Evolutionary conservation across 106 monocot species (phyloP), one percentile per base, ranked within the genome.

Genomic region (Allium fistulosum): DNA sequence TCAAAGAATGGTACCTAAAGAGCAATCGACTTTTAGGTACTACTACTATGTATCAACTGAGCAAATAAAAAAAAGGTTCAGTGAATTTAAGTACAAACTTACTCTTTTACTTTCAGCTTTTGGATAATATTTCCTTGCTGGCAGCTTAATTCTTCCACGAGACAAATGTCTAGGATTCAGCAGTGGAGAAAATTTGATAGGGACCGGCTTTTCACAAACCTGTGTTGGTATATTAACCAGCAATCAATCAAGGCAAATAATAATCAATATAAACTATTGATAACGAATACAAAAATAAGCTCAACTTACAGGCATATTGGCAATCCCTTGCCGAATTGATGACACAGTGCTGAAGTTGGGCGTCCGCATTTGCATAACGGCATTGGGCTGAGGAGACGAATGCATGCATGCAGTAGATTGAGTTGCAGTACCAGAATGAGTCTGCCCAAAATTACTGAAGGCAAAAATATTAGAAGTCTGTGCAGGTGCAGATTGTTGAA

Each of bases 371-470:
- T 63, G 46, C 46, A 10, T 8, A 63, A 46, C 22, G 22, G 22
- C 22, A 22, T 22, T 22, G 22, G 22, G 22, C 22, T 22, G 22
- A 1, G 22, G 22, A 22, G 22, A 22, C 1, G 22, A 22, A 22
- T 22, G 22, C 22, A 22, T 37, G 63, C 37, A 47, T 63, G 28
- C 45, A 45, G 26, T 28, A 45, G 10, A 26, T 28, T 45, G 10
- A 45, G 61, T 9, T 28, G 27, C 22, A 28, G 17, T 13, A 61
- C 61, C 61, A n/a, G 2, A 28, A 28, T 61, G 7, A 13, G 87
- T 28, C 72, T 94, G 94, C 58, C 87, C 87, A 66, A 90, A 83
- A 61, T 83, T 88, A 18, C 78, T 69, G 76, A 90, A 90, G 55
- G 86, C 75, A 83, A 84, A 82, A 18, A 51, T 61, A 37, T 37